phyloP scores from a whole-genome alignment of 306 rosid species.

The Arachis hypogaea region DNA sequence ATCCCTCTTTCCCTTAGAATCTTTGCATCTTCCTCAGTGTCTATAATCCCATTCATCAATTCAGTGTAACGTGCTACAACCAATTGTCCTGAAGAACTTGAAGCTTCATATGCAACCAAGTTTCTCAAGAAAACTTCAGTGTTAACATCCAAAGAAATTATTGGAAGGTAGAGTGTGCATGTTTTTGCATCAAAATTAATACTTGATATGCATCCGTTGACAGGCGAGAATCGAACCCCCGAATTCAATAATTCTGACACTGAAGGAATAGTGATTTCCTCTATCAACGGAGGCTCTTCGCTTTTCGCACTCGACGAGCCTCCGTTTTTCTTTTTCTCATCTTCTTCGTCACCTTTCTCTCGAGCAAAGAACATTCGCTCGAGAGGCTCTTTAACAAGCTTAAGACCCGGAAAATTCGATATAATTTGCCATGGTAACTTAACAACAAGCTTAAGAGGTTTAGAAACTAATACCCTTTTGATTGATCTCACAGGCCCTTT shows the following conservation, averaged over 20 bases:
- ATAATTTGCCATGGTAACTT: slow-evolving; percentile 73
- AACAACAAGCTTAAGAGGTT: slow-evolving; percentile 50
- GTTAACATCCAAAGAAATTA: slow-evolving; percentile 56
- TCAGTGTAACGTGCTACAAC: slow-evolving; percentile 71
- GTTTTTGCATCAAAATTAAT: slow-evolving; percentile 57
- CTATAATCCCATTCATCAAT: slow-evolving; percentile 78
- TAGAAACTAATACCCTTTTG: slow-evolving; percentile 53
- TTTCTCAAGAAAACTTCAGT: slow-evolving; percentile 64
- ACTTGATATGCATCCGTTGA: slow-evolving; percentile 50
- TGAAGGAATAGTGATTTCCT: slow-evolving; percentile 76
- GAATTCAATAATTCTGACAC: slow-evolving; percentile 52
- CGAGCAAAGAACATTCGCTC: slow-evolving; percentile 13
- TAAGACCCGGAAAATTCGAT: slow-evolving; percentile 30
- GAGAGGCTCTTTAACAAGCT: slow-evolving; percentile 34
- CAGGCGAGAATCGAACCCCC: slow-evolving; percentile 53
- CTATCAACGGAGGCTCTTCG: slow-evolving; percentile 55
- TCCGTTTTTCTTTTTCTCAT: not conserved
- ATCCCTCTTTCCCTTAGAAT: slow-evolving; percentile 59
- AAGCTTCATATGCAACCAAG: slow-evolving; percentile 78
- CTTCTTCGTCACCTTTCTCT: slow-evolving; percentile 5
- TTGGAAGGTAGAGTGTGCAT: slow-evolving; percentile 58
- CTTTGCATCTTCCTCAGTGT: slow-evolving; percentile 65
- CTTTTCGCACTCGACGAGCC: slow-evolving; percentile 40
- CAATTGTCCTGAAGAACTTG: slow-evolving; percentile 62
- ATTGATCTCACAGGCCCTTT: slow-evolving; percentile 51